These are phyloP conservation scores for Magnaporthiopsis rhizophila DNA, from an alignment of 2,329 filamentous ascomycete genomes.

Conservation along the genomic window DNA sequence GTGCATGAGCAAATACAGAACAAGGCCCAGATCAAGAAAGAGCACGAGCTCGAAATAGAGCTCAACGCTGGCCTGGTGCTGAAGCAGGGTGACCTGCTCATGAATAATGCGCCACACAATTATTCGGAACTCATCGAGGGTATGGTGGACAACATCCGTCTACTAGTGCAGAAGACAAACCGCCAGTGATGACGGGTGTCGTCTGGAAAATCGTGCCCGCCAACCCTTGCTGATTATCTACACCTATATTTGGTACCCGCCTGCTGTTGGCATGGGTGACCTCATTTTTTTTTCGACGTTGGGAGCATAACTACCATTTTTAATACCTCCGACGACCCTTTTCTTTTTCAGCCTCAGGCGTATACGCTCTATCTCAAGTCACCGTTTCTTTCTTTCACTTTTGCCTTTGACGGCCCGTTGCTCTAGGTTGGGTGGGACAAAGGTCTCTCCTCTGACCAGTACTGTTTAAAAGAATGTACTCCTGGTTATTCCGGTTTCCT, in stretches of 20 bases:
- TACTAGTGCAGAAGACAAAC: constrained; percentile 34
- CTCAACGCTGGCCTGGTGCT: constrained; percentile 55
- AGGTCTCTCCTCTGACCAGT: background rate
- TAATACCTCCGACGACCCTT: background rate
- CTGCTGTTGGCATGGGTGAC: background rate
- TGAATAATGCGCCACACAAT: constrained; percentile 43
- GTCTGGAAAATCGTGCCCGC: background rate
- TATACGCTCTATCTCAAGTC: background rate
- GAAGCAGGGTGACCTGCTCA: constrained; percentile 54
- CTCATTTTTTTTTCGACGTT: background rate
- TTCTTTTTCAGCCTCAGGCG: background rate
- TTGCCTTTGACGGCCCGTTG: background rate
- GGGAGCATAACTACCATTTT: background rate
- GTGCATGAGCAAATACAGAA: constrained; percentile 21
- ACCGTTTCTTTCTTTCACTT: background rate
- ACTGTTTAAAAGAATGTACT: constrained; percentile 16
- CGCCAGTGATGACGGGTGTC: background rate
- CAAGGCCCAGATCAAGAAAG: constrained; percentile 43
- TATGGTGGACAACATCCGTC: constrained; percentile 64
- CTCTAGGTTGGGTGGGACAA: background rate
- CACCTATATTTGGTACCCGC: background rate
- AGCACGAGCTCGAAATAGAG: constrained; percentile 78
- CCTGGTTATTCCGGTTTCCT: background rate
- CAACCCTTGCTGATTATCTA: background rate
- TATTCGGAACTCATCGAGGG: constrained; percentile 64